Base-by-base conservation (phyloP, 2,329 filamentous ascomycete genomes). In the Aureobasidium sp. region DNA sequence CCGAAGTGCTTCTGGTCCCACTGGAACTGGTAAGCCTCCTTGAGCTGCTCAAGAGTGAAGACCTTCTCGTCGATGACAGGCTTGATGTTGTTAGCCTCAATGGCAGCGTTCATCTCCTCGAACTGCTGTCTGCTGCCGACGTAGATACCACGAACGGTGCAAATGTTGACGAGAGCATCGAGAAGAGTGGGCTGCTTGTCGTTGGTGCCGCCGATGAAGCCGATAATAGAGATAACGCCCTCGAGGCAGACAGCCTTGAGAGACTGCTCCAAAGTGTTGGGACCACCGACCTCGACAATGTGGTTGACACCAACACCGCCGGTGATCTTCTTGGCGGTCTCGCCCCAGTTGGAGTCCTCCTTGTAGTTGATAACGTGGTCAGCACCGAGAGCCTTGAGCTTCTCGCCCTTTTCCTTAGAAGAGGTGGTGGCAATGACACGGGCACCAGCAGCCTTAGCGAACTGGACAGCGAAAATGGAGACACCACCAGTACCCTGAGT, bases 401-500 rank as follows among this genome's bases (percentile, higher is more conserved):
- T 69, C 32, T 79, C 75, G 3, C 72, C 78, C 70, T 86, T 86
- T 2, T 73, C 72, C 0, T 72, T 68, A 0, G 78, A 80, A 1
- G 79, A 82, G 0, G 82, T 85, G 0, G 83, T 85, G 0, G 83
- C 80, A 61, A 86, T 83, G 56, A 86, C 82, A 7, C 71, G 77
- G 0, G 82, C 83, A 32, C 82, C 83, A 0, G 78, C 78, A 0
- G 82, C 81, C 63, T 79, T 78, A 34, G 78, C 79, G 63, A 81
- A 80, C 71, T 82, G 86, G n/a, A 88, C 71, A 3, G 81, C 86
- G 63, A 87, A 87, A 64, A 88, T 79, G 65, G 80, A 83, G 8
- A 89, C 87, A 63, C 87, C 87, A 24, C 87, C 87, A 0, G 86
- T 89, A n/a, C 87, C 87, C 72, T 89, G 85, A 1, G 85, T 85